Conservation (phyloP, 306 rosid species). For the Citrullus mucosospermus region DNA sequence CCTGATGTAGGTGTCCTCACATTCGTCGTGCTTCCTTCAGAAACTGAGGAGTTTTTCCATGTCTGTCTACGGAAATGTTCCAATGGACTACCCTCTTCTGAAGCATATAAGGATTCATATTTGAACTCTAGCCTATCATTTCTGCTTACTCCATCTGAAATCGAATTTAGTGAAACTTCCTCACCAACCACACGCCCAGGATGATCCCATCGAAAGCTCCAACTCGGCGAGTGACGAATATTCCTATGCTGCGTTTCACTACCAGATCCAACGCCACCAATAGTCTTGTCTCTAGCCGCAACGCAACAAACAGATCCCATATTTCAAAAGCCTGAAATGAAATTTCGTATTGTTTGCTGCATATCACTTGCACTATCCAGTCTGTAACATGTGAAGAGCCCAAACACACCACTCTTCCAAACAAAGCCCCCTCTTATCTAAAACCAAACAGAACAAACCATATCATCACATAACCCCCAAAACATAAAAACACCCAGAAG, state of each 20-base stretch:
- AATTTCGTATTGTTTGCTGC: neutral
- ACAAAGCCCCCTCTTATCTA: neutral
- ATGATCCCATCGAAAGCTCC: constrained; percentile 63
- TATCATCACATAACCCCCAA: neutral
- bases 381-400: neutral
- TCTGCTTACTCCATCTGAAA: constrained; percentile 31
- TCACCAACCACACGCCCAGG: constrained; percentile 50
- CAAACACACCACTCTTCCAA: neutral
- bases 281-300: constrained; percentile 43
- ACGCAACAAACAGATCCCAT: constrained; percentile 58
- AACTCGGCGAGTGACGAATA: constrained; percentile 35
- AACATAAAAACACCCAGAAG: neutral
- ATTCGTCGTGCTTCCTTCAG: constrained; percentile 24
- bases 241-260: constrained; percentile 34
- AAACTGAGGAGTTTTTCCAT: constrained; percentile 21
- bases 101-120: constrained; percentile 30
- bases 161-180: constrained; percentile 32
- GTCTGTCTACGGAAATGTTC: constrained; percentile 20
- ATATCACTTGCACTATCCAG: neutral
- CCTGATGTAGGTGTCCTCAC: constrained; percentile 32
- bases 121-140: constrained; percentile 34
- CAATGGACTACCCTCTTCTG: constrained; percentile 43
- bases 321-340: constrained; percentile 3
- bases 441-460: neutral
- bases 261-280: constrained; percentile 24